Conservation (phyloP, 768 basidiomycete species). For the Amanita fuliginea region DNA sequence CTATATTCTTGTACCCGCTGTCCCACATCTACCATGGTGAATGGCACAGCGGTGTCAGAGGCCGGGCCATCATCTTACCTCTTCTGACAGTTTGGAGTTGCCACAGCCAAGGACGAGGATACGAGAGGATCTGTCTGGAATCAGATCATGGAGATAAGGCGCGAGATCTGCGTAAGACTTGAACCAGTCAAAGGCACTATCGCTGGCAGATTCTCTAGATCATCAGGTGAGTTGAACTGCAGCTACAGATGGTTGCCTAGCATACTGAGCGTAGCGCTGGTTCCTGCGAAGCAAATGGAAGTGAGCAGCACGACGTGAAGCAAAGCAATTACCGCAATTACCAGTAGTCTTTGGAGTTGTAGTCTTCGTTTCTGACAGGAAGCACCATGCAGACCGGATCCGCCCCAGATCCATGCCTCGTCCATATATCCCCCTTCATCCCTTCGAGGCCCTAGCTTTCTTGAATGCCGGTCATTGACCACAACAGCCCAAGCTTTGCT, state of each 20-base stretch:
- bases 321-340: conserved; percentile 17
- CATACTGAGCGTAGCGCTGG: conserved; percentile 56
- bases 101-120: conserved; percentile 82
- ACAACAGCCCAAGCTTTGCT: background rate
- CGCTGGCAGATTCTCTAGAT: conserved; percentile 39
- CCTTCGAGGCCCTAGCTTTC: background rate
- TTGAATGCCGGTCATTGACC: conserved; percentile 1
- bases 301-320: background rate
- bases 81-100: conserved; percentile 71
- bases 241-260: background rate
- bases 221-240: background rate
- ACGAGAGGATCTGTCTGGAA: conserved; percentile 47
- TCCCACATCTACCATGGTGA: conserved; percentile 60
- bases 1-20: conserved; percentile 72
- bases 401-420: background rate
- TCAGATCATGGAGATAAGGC: conserved; percentile 42
- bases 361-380: conserved; percentile 58
- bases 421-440: background rate
- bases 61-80: conserved; percentile 34
- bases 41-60: background rate
- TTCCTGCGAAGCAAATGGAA: conserved; percentile 35
- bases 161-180: conserved; percentile 72
- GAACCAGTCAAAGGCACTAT: conserved; percentile 78
- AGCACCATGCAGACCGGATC: conserved; percentile 18
- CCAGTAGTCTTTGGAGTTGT: conserved; percentile 63